Conservation (phyloP, 2,329 filamentous ascomycete species). For the Stylonectria norvegica region DNA sequence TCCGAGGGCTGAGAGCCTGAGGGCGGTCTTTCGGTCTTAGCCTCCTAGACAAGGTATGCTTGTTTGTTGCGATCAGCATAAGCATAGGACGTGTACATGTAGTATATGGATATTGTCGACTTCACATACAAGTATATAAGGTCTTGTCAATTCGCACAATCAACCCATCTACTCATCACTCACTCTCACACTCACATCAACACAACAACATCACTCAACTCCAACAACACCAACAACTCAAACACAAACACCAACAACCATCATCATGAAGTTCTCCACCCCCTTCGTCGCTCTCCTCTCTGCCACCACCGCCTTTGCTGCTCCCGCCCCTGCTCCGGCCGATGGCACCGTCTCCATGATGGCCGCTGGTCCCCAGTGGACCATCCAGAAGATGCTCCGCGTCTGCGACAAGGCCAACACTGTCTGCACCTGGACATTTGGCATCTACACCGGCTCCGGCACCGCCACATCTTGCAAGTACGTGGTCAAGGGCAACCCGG, state of each 20-base stretch:
- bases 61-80: too few relatives aligned
- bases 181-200: constrained; percentile 3
- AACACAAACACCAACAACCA: constrained; percentile 11
- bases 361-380: constrained; percentile 39
- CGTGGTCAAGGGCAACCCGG: constrained; percentile 31
- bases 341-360: constrained; percentile 38
- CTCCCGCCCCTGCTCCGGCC: constrained; percentile 35
- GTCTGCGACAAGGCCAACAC: constrained; percentile 38
- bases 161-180: constrained; percentile 4
- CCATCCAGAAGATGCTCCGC: constrained; percentile 39
- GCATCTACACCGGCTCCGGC: constrained; percentile 42
- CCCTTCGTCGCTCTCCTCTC: constrained; percentile 35
- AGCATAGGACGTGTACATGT: too few relatives aligned
- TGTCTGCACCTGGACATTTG: constrained; percentile 43
- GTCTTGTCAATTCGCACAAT: background rate
- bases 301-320: constrained; percentile 35
- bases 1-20: too few relatives aligned
- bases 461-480: constrained; percentile 28
- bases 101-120: too few relatives aligned
- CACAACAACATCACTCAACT: constrained; percentile 1
- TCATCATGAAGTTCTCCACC: constrained; percentile 44
- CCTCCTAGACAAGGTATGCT: too few relatives aligned
- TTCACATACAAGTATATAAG: background rate
- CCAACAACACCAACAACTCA: constrained; percentile 4
- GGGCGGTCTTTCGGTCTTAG: too few relatives aligned